Conservation (phyloP, 2,329 filamentous ascomycete genomes). For the Neurospora sp. region DNA sequence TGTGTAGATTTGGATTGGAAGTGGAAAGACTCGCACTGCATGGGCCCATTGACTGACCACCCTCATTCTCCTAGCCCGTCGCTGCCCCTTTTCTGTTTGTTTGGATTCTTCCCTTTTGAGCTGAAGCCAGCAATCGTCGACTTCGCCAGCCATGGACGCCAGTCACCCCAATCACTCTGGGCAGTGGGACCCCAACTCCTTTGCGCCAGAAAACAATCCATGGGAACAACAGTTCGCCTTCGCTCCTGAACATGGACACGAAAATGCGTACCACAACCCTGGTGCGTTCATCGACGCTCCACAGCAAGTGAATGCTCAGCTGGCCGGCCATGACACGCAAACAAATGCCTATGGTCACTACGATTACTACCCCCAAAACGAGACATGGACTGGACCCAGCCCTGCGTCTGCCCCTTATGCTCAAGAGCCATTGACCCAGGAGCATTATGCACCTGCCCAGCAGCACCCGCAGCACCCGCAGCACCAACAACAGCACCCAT, state of each 20-base stretch:
- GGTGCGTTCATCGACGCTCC: constrained; percentile 8
- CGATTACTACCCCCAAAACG: constrained; percentile 8
- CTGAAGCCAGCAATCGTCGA: constrained; percentile 10
- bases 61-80: not conserved
- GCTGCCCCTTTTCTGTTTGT: constrained; percentile 9
- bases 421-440: constrained; percentile 11
- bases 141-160: constrained; percentile 8
- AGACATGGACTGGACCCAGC: constrained; percentile 11
- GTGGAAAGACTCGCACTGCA: not conserved
- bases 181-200: constrained; percentile 14
- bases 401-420: constrained; percentile 8
- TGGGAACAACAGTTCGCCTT: constrained; percentile 15
- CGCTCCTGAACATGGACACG: constrained; percentile 6
- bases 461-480: not conserved
- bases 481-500: constrained; percentile 7
- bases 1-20: not conserved
- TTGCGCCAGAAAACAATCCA: not conserved
- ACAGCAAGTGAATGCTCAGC: constrained; percentile 9
- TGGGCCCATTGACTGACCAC: not conserved
- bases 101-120: not conserved
- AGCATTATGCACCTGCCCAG: constrained; percentile 4
- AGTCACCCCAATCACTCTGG: constrained; percentile 3
- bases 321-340: constrained; percentile 9
- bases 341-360: constrained; percentile 9
- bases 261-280: constrained; percentile 11